A percentile compares a stretch with the other conserved stretches of the same genome.
Conservation (phyloP, 2,329 filamentous ascomycete genomes). For the Ceratocystis lukuohia region DNA sequence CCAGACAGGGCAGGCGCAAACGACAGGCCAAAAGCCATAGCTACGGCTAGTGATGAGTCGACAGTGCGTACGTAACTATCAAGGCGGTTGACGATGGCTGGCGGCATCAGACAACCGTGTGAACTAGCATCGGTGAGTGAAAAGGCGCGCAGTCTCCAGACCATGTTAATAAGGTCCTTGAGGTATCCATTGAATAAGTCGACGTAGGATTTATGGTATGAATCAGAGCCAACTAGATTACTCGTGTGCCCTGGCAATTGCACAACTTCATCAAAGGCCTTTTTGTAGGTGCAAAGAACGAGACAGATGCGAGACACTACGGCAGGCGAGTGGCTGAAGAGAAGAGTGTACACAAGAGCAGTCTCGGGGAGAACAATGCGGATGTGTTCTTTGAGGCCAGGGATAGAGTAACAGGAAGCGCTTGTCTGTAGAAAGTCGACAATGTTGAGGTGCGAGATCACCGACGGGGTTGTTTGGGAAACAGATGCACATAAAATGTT, state of each 20-base stretch:
- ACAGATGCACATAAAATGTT: slow-evolving; percentile 46
- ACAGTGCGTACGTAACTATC: slow-evolving; percentile 36
- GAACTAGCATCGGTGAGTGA: slow-evolving; percentile 49
- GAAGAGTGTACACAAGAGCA: slow-evolving; percentile 54
- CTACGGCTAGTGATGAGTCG: slow-evolving; percentile 35
- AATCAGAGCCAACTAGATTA: slow-evolving; percentile 36
- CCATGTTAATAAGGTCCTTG: slow-evolving; percentile 74
- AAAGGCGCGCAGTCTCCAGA: slow-evolving; percentile 67
- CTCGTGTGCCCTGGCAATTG: not conserved
- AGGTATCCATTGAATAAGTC: slow-evolving; percentile 68
- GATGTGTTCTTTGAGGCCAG: slow-evolving; percentile 38
- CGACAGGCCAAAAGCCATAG: slow-evolving; percentile 43
- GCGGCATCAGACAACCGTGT: slow-evolving; percentile 39
- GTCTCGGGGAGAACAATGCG: slow-evolving; percentile 56
- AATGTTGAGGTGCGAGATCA: slow-evolving; percentile 40
- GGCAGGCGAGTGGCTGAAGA: slow-evolving; percentile 51
- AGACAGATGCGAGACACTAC: slow-evolving; percentile 55
- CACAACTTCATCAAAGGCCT: slow-evolving; percentile 46
- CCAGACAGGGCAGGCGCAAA: slow-evolving; percentile 44
- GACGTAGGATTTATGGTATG: slow-evolving; percentile 47
- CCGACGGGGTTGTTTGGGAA: slow-evolving; percentile 37
- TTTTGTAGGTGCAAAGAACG: slow-evolving; percentile 60
- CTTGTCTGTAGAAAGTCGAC: slow-evolving; percentile 58
- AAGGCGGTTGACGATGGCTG: slow-evolving; percentile 33
- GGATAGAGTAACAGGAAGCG: slow-evolving; percentile 42